Conservation (phyloP, 768 basidiomycete species). For the Dictyophora rubrovolvata region DNA sequence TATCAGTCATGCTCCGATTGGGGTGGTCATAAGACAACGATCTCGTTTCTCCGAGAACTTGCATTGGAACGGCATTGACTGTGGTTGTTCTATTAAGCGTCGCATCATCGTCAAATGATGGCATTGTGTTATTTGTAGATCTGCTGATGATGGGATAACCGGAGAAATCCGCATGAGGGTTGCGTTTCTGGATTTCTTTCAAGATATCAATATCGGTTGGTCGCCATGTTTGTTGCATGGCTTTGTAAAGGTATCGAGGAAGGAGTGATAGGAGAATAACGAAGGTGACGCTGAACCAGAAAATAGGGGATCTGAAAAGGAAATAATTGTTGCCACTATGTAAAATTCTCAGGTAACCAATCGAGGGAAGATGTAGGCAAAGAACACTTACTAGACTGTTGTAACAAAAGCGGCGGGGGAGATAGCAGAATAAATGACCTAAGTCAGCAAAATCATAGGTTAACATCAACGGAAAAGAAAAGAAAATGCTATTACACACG, state of each 20-base stretch:
- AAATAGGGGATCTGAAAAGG: conserved; percentile 78
- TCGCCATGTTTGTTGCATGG: conserved; percentile 55
- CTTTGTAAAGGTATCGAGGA: conserved; percentile 73
- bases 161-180: conserved; percentile 54
- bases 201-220: conserved; percentile 80
- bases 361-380: background rate
- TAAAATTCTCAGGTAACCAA: background rate
- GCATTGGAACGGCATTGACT: background rate
- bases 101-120: background rate
- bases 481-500: conserved; percentile 30
- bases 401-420: conserved; percentile 70
- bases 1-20: conserved; percentile 40
- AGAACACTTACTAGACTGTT: conserved; percentile 34
- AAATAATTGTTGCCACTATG: conserved; percentile 58
- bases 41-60: background rate
- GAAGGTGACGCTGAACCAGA: conserved; percentile 76
- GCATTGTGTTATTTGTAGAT: conserved; percentile 24
- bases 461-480: background rate
- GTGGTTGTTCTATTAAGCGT: background rate
- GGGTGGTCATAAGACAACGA: background rate
- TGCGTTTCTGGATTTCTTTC: conserved; percentile 58
- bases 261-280: conserved; percentile 61
- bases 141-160: conserved; percentile 27
- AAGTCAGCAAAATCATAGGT: background rate
- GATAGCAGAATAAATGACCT: conserved; percentile 81